Evolutionary conservation across 768 basidiomycete genomes (phyloP).

Genomic region (Lentinula edodes): DNA sequence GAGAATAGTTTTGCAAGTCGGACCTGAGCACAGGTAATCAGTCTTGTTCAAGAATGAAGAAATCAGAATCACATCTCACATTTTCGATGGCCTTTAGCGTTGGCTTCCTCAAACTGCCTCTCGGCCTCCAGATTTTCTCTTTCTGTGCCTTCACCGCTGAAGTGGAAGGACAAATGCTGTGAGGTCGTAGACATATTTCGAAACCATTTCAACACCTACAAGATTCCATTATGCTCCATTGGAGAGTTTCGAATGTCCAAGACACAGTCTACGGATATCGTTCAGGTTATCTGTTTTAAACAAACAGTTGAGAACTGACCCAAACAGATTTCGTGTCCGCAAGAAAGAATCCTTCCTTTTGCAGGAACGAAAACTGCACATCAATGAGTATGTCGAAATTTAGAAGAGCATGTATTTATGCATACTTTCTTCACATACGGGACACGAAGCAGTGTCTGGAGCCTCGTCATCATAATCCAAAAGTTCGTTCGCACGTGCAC

Average conservation of each 20-base stretch:
- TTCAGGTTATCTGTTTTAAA: background rate
- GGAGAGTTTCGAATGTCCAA: constrained; percentile 45
- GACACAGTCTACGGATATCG: constrained; percentile 41
- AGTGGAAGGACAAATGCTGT: background rate
- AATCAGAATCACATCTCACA: constrained; percentile 30
- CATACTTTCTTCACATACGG: constrained; percentile 55
- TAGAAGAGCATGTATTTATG: background rate
- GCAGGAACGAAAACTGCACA: constrained; percentile 39
- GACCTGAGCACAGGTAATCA: constrained; percentile 33
- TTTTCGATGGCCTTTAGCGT: constrained; percentile 52
- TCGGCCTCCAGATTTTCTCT: constrained; percentile 49
- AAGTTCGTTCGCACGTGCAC: constrained; percentile 37
- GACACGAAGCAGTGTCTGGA: constrained; percentile 40
- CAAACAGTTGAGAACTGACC: constrained; percentile 26
- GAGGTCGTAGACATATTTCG: background rate
- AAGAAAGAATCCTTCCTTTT: constrained; percentile 56
- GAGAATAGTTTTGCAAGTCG: constrained; percentile 63
- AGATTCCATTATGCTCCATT: constrained; percentile 52
- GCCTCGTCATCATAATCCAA: constrained; percentile 42
- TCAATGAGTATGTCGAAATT: background rate
- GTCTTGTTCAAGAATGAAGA: background rate
- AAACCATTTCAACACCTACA: constrained; percentile 31
- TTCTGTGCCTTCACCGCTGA: constrained; percentile 51
- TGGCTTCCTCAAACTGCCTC: constrained; percentile 51
- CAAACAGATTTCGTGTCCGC: constrained; percentile 63